Percentiles rank a stretch among this genome's conserved stretches.
These are phyloP conservation scores for Pseudocercospora pini-densiflorae DNA, from an alignment of 2,329 filamentous ascomycete genomes.

Conservation along the genomic window DNA sequence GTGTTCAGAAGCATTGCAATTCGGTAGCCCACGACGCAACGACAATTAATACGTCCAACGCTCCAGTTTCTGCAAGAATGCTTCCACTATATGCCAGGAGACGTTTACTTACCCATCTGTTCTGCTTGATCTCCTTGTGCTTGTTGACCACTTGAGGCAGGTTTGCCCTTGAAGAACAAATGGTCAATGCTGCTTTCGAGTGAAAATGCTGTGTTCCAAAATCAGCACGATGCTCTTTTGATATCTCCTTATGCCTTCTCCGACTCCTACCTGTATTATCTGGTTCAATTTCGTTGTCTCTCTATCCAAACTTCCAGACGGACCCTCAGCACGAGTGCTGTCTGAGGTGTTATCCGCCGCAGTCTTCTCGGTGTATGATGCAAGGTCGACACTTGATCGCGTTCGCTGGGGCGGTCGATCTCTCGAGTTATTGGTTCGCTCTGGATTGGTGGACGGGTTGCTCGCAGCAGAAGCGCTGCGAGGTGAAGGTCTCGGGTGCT, in stretches of 20 bases:
- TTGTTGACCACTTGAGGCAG: slow-evolving; percentile 63
- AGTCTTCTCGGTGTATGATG: slow-evolving; percentile 55
- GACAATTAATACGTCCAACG: neutral
- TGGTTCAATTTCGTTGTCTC: slow-evolving; percentile 87
- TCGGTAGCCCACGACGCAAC: neutral
- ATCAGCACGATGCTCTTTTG: slow-evolving; percentile 17
- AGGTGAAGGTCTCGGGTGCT: slow-evolving; percentile 78
- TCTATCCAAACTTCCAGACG: slow-evolving; percentile 53
- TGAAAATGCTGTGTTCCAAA: slow-evolving; percentile 75
- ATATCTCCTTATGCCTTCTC: neutral
- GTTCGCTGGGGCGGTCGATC: slow-evolving; percentile 60
- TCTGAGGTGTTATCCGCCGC: slow-evolving; percentile 45
- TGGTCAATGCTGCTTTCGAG: slow-evolving; percentile 81
- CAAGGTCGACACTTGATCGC: slow-evolving; percentile 58
- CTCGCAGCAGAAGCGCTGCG: slow-evolving; percentile 73
- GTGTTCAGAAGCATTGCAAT: neutral
- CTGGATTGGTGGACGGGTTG: slow-evolving; percentile 72
- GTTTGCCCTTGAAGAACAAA: slow-evolving; percentile 79
- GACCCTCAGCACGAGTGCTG: slow-evolving; percentile 47
- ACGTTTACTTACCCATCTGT: slow-evolving; percentile 78
- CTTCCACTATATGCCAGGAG: neutral
- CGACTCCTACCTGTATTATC: slow-evolving; percentile 76
- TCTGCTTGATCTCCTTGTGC: slow-evolving; percentile 69
- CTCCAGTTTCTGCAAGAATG: neutral
- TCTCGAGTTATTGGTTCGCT: slow-evolving; percentile 73